Evolutionary conservation across 208 protist genomes (phyloP), one percentile per base, ranked within the genome.

Genomic region (Giardia muris): DNA sequence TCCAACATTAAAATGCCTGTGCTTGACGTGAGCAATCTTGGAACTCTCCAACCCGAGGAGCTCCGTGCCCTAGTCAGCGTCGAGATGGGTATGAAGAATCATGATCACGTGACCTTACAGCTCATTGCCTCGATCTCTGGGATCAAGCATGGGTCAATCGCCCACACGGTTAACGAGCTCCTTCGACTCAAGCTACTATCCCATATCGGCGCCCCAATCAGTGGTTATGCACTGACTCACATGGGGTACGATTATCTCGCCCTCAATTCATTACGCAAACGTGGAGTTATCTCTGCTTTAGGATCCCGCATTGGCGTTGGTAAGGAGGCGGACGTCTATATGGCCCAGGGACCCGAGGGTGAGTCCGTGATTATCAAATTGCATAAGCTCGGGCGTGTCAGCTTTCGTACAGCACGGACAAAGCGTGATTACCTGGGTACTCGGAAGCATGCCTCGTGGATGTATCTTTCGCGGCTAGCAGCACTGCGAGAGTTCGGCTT

Each of bases 211-310:
- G 43, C 3, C 4, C 39, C 86, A 2, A 48, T 98, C 94, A 97
- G 98, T 93, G 98, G 98, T 44, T 99, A 98, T 94, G 93, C 96
- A 3, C 96, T 99, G 89, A 99, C 98, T 89, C 99, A 98, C 94
- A 95, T 95, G 46, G 98, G 98, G 0, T 99, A 99, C 94, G 98
- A 99, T 94, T 99, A 97, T 94, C 95, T 99, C 1, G 97, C 98
- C 0, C 95, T 99, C 46, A 96, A 97, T 91, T 96, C 98, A 3
- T 94, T 99, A 4, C 94, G 95, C 92, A 97, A 96, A 87, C 96
- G 97, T 47, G 97, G 96, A 48, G 94, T 94, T 1, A 93, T 99
- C 45, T 93, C 93, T 4, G 95, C 94, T 47, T 95, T 99, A 39
- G 98, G 96, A 43, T 96, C 97, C 93, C 96, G 98, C 87, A 97